These are phyloP conservation scores for Botrytis galanthina DNA, from an alignment of 2,329 filamentous ascomycete species.

Conservation along the genomic window DNA sequence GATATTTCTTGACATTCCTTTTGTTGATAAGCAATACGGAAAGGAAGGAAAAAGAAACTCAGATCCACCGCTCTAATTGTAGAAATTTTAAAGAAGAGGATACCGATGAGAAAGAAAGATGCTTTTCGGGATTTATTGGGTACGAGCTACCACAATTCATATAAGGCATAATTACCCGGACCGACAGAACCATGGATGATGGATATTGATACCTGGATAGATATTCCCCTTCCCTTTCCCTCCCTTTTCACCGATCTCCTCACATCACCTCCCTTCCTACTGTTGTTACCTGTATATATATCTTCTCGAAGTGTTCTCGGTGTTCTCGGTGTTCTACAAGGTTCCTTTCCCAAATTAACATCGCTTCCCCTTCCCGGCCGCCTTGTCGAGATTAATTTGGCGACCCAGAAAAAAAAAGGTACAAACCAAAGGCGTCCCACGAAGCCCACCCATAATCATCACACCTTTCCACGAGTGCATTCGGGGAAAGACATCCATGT, in stretches of 20 bases:
- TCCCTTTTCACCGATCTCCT: not conserved
- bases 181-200: not conserved
- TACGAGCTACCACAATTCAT: not conserved
- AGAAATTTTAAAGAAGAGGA: conserved; percentile 11
- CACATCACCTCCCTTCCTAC: not conserved
- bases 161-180: conserved; percentile 2
- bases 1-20: not conserved
- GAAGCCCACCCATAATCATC: not conserved
- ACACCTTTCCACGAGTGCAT: conserved; percentile 11
- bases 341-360: not conserved
- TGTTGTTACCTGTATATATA: not conserved
- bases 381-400: conserved; percentile 19
- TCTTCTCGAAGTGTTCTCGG: not conserved
- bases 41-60: not conserved
- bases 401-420: conserved; percentile 11
- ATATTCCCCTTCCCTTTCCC: too few relatives aligned
- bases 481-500: conserved; percentile 14
- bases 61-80: conserved; percentile 4
- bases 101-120: not conserved
- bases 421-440: conserved; percentile 10
- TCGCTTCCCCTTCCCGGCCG: conserved; percentile 2
- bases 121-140: not conserved
- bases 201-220: not conserved
- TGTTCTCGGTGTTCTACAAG: not conserved
- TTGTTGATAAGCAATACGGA: not conserved